Percentiles rank a stretch among this genome's conserved stretches.
Evolutionary conservation across 495 filamentous ascomycete species (phyloP).

Genomic region (Penicillium paxilli): DNA sequence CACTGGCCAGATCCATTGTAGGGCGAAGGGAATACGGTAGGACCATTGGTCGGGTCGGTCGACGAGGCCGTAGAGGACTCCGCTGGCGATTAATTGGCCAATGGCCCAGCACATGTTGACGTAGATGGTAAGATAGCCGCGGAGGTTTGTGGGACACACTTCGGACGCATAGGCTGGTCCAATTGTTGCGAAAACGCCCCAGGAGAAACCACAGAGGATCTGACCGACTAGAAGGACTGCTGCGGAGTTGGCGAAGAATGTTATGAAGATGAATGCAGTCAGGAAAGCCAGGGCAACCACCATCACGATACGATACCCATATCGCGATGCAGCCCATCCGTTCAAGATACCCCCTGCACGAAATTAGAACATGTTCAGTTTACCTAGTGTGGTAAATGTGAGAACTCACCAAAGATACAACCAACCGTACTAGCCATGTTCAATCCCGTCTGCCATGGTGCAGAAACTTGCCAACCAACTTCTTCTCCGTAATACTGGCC

Average conservation of each 20-base stretch:
- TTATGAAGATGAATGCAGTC: conserved; percentile 53
- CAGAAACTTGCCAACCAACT: conserved; percentile 29
- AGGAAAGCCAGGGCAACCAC: conserved; percentile 43
- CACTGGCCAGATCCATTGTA: conserved; percentile 69
- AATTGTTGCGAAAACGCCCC: conserved; percentile 55
- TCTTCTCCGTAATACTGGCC: conserved; percentile 25
- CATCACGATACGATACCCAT: conserved; percentile 46
- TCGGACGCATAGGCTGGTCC: conserved; percentile 65
- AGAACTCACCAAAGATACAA: conserved; percentile 29
- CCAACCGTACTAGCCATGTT: conserved; percentile 36
- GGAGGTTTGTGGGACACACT: conserved; percentile 58
- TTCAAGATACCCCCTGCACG: conserved; percentile 31
- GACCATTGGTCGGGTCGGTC: conserved; percentile 29
- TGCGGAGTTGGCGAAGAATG: conserved; percentile 48
- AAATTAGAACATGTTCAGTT: neutral
- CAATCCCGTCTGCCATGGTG: conserved; percentile 37
- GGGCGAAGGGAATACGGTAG: conserved; percentile 59
- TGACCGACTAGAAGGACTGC: conserved; percentile 44
- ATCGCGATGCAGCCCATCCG: conserved; percentile 47
- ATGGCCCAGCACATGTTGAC: conserved; percentile 71
- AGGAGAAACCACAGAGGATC: conserved; percentile 48
- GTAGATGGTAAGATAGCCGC: conserved; percentile 56
- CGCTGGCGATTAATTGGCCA: conserved; percentile 59
- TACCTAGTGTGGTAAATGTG: neutral
- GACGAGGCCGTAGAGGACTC: conserved; percentile 53